phyloP scores from a whole-genome alignment of 2,329 filamentous ascomycete genomes.

The Blastomyces emzantsi region DNA sequence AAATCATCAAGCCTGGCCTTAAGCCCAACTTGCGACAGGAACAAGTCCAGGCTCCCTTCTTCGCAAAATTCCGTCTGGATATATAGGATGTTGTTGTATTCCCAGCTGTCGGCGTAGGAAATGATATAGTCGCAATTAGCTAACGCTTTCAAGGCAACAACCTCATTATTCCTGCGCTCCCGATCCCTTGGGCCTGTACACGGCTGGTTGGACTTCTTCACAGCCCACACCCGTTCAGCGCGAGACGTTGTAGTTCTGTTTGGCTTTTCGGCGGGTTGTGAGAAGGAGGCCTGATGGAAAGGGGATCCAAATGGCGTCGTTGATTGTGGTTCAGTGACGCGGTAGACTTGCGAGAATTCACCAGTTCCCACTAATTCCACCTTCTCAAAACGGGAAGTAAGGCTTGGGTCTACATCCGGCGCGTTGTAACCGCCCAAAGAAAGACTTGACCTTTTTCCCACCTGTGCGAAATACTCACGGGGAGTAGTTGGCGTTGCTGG shows the following conservation, averaged over 20 bases:
- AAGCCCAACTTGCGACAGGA: conserved; percentile 70
- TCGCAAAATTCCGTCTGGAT: conserved; percentile 98
- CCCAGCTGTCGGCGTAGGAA: conserved; percentile 78
- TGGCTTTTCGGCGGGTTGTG: conserved; percentile 40
- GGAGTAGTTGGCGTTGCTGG: conserved; percentile 76
- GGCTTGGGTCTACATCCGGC: conserved; percentile 63
- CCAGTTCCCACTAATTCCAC: conserved; percentile 75
- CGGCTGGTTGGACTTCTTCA: conserved; percentile 83
- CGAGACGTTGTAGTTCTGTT: conserved; percentile 48
- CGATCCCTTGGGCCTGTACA: conserved; percentile 71
- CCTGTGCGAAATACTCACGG: conserved; percentile 48
- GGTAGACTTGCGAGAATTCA: conserved; percentile 87
- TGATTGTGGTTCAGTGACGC: conserved; percentile 14
- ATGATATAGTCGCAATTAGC: conserved; percentile 76
- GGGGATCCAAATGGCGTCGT: conserved; percentile 10
- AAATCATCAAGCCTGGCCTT: conserved; percentile 91
- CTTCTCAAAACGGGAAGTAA: conserved; percentile 68
- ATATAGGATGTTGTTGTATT: conserved; percentile 74
- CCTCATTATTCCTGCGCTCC: conserved; percentile 76
- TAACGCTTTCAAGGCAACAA: conserved; percentile 66
- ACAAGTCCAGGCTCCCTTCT: conserved; percentile 80
- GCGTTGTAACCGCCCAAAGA: conserved; percentile 62
- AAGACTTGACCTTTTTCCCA: conserved; percentile 54
- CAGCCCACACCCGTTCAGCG: conserved; percentile 64
- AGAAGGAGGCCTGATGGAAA: conserved; percentile 31